These are phyloP conservation scores for Recurvomyces mirabilis DNA, from an alignment of 495 filamentous ascomycete genomes.

Conservation along the genomic window DNA sequence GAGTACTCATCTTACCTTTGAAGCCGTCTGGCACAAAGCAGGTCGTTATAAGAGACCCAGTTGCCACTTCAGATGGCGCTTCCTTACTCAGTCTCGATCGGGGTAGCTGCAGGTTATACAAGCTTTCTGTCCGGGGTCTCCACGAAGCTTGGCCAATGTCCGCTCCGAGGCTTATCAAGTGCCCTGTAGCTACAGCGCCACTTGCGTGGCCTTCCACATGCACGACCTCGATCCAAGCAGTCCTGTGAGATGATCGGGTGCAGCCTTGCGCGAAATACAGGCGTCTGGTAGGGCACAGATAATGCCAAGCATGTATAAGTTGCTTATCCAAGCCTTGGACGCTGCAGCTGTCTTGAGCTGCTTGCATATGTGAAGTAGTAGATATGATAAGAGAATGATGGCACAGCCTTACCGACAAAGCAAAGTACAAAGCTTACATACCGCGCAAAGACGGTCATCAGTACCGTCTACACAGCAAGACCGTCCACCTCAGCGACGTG, in stretches of 20 bases:
- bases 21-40: no score
- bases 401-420: background rate
- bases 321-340: background rate
- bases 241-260: background rate
- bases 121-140: no score
- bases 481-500: background rate
- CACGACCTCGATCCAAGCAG: background rate
- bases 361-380: no score
- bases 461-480: no score
- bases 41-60: no score
- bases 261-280: no score
- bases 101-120: no score
- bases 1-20: no score
- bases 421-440: background rate
- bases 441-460: no score
- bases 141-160: constrained; percentile 1
- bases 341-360: background rate
- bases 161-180: background rate
- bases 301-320: background rate
- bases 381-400: no score
- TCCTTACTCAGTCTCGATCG: no score
- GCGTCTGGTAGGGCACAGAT: background rate
- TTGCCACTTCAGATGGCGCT: no score
- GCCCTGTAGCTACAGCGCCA: background rate
- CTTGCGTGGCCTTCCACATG: background rate